Evolutionary conservation across 2,329 filamentous ascomycete genomes (phyloP).

Genomic region (Elsinoe perseae): DNA sequence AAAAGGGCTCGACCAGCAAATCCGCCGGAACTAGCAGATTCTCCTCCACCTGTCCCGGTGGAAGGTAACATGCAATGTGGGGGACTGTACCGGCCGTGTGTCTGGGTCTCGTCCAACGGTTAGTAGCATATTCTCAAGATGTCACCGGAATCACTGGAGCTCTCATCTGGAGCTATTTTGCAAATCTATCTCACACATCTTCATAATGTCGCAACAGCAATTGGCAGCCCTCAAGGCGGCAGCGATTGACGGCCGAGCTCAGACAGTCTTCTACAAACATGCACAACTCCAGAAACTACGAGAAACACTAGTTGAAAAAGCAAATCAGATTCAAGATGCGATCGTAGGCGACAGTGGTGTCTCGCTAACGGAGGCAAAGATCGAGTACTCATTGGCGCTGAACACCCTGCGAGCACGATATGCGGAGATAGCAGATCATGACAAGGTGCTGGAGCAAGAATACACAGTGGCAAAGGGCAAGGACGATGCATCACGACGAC

Average conservation of each 20-base stretch:
- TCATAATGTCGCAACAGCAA: slow-evolving; percentile 20
- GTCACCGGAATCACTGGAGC: slow-evolving; percentile 1
- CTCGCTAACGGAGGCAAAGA: slow-evolving; percentile 32
- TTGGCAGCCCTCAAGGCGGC: slow-evolving; percentile 34
- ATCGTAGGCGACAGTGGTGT: slow-evolving; percentile 35
- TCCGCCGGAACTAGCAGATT: slow-evolving; percentile 3
- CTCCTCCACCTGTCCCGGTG: not conserved
- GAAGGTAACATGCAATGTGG: not conserved
- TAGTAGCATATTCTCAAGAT: slow-evolving; percentile 4
- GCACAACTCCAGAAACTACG: slow-evolving; percentile 41
- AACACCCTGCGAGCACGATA: slow-evolving; percentile 36
- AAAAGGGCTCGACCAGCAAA: not conserved
- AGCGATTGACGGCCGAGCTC: slow-evolving; percentile 38
- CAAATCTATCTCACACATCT: not conserved
- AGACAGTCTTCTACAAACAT: slow-evolving; percentile 41
- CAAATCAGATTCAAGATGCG: slow-evolving; percentile 32
- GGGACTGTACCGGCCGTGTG: not conserved
- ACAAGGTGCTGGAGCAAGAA: slow-evolving; percentile 30
- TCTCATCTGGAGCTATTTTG: slow-evolving; percentile 1
- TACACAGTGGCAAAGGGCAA: slow-evolving; percentile 37
- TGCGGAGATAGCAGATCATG: slow-evolving; percentile 26
- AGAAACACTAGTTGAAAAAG: slow-evolving; percentile 31
- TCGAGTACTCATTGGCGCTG: slow-evolving; percentile 38
- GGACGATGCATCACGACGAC: slow-evolving; percentile 30
- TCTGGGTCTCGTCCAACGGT: slow-evolving; percentile 3